Percentiles rank a stretch among this genome's conserved stretches.
These are phyloP conservation scores for Capniomyces stellatus DNA, from an alignment of 371 early-diverging fungal species.

Conservation along the genomic window DNA sequence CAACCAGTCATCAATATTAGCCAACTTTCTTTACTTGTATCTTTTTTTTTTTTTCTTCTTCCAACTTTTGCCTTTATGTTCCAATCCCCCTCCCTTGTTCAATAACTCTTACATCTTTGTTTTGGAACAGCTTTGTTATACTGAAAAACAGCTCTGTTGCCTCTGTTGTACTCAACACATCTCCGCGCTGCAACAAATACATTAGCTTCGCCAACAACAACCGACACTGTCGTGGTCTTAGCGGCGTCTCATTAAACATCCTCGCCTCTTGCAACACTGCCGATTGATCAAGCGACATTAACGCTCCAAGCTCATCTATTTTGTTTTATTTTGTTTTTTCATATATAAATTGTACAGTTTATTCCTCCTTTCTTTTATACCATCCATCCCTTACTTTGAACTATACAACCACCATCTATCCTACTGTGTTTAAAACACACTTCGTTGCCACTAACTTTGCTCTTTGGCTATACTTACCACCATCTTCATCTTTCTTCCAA, in stretches of 20 bases:
- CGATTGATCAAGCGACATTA: conserved; percentile 63
- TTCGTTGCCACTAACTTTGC: too few species aligned
- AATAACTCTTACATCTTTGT: conserved; percentile 67
- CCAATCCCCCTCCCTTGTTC: too few species aligned
- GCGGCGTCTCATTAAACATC: conserved; percentile 89
- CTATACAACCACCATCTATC: too few species aligned
- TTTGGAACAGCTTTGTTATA: conserved; percentile 92
- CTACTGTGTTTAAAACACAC: neutral
- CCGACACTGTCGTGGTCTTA: conserved; percentile 85
- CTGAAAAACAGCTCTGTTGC: conserved; percentile 96
- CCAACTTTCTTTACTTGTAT: neutral
- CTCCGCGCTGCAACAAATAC: conserved; percentile 77
- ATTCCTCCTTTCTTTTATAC: neutral
- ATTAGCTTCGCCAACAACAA: conserved; percentile 80
- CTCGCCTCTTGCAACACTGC: conserved; percentile 91
- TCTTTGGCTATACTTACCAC: conserved; percentile 12
- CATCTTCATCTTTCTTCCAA: conserved; percentile 26
- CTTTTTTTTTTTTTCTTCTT: neutral
- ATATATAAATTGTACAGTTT: neutral
- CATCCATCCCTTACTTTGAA: neutral
- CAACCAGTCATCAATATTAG: neutral
- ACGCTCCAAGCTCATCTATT: conserved; percentile 25
- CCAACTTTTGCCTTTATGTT: conserved; percentile 4
- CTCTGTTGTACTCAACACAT: conserved; percentile 72
- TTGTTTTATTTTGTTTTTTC: neutral